Percentiles rank a stretch among this genome's conserved stretches.
These are phyloP conservation scores for Suhomyces atakaporum DNA, from an alignment of 1,139 yeast species.

Conservation along the genomic window DNA sequence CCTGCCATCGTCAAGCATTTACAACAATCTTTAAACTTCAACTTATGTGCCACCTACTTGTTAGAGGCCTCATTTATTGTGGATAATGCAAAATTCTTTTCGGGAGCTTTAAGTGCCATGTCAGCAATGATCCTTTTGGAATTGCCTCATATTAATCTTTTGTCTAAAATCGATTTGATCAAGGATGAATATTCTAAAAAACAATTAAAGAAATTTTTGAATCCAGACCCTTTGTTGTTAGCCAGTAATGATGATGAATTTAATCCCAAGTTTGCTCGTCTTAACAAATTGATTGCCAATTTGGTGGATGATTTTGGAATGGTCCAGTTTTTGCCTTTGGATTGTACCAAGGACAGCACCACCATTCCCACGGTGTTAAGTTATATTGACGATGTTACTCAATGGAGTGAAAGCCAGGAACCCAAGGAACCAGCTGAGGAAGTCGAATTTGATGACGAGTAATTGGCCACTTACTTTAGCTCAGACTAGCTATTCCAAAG, in stretches of 20 bases:
- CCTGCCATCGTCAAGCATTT: constrained; percentile 87
- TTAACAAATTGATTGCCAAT: constrained; percentile 82
- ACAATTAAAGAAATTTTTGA: constrained; percentile 78
- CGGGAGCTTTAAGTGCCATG: constrained; percentile 97
- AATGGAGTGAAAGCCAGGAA: constrained; percentile 96
- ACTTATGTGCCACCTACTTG: constrained; percentile 87
- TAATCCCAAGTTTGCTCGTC: constrained; percentile 74
- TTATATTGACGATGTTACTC: constrained; percentile 94
- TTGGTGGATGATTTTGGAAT: constrained; percentile 96
- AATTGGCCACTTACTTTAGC: neutral
- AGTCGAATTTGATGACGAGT: constrained; percentile 17
- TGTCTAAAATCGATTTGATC: constrained; percentile 83
- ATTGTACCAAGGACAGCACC: constrained; percentile 74
- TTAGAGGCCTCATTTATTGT: constrained; percentile 93
- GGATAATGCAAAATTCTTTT: constrained; percentile 87
- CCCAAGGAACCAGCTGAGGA: constrained; percentile 90
- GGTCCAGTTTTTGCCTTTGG: constrained; percentile 94
- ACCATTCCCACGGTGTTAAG: constrained; percentile 82
- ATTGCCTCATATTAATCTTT: constrained; percentile 88
- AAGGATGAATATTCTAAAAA: constrained; percentile 73
- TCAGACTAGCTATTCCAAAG: no score
- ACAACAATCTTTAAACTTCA: constrained; percentile 75
- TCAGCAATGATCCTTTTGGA: constrained; percentile 95
- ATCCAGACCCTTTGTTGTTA: constrained; percentile 85
- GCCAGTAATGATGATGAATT: constrained; percentile 37